These are phyloP conservation scores for Cyclotella choctawhatcheeana DNA, from an alignment of 108 stramenopile species.

Conservation along the genomic window DNA sequence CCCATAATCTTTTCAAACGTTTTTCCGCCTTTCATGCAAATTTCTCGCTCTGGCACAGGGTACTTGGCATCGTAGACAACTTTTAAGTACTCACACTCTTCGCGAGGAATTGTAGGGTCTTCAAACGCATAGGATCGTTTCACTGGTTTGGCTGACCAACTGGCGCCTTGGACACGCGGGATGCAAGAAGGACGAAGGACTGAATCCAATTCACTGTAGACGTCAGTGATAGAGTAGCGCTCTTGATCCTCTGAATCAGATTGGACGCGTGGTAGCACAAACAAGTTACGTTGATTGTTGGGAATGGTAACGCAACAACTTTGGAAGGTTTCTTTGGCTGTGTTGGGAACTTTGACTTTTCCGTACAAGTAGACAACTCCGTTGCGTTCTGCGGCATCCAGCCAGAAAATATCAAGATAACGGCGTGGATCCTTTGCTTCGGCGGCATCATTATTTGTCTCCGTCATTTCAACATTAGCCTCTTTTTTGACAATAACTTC, in stretches of 20 bases:
- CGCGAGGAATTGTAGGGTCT: conserved; percentile 90
- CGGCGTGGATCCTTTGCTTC: conserved; percentile 36
- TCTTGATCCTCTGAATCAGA: conserved; percentile 14
- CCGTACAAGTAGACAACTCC: conserved; percentile 95
- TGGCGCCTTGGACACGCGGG: conserved; percentile 72
- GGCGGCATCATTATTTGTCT: conserved; percentile 9
- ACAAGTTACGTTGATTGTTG: conserved; percentile 84
- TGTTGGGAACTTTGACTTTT: conserved; percentile 68
- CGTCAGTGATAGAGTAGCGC: conserved; percentile 68
- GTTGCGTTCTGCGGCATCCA: conserved; percentile 92
- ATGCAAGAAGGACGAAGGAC: conserved; percentile 81
- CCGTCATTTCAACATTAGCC: not conserved
- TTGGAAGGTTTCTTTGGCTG: conserved; percentile 37
- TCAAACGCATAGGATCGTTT: conserved; percentile 96
- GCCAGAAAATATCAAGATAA: conserved; percentile 92
- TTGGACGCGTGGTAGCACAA: conserved; percentile 86
- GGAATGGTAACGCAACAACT: conserved; percentile 91
- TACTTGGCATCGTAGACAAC: conserved; percentile 93
- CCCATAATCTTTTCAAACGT: conserved; percentile 91
- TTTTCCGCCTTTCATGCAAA: conserved; percentile 81
- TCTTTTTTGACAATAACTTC: conserved; percentile 25
- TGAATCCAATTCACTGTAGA: conserved; percentile 81
- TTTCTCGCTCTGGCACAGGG: conserved; percentile 65
- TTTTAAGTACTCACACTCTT: conserved; percentile 94
- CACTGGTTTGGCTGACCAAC: conserved; percentile 90